phyloP scores from a whole-genome alignment of 768 basidiomycete species.

The Mycena rebaudengoi region DNA sequence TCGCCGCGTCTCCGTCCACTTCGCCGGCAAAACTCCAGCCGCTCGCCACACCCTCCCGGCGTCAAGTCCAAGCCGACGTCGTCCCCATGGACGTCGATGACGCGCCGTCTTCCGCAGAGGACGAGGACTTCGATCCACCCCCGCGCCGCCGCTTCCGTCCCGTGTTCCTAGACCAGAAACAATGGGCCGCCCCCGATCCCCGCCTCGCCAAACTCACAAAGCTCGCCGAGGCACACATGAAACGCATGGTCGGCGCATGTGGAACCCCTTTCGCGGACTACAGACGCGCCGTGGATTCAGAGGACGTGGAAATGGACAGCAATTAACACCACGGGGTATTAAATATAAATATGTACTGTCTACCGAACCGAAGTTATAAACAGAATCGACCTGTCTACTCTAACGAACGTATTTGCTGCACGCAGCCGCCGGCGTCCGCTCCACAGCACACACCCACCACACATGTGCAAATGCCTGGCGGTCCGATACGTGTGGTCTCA shows the following conservation, averaged over 20 bases:
- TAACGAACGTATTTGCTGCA: too few relatives aligned
- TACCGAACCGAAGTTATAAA: too few relatives aligned
- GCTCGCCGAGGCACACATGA: not conserved
- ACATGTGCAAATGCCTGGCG: too few relatives aligned
- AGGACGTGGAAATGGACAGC: slow-evolving; percentile 3
- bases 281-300: not conserved
- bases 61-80: not conserved
- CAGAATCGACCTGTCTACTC: too few relatives aligned
- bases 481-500: too few relatives aligned
- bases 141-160: slow-evolving; percentile 54
- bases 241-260: slow-evolving; percentile 11
- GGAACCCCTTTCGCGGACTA: slow-evolving; percentile 15
- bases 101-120: slow-evolving; percentile 27
- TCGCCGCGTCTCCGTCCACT: slow-evolving; percentile 8
- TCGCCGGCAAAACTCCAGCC: slow-evolving; percentile 25
- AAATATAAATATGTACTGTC: too few relatives aligned
- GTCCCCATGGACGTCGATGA: slow-evolving; percentile 3
- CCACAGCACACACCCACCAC: too few relatives aligned
- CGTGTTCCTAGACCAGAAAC: slow-evolving; percentile 57
- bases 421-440: too few relatives aligned
- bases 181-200: slow-evolving; percentile 56
- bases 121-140: slow-evolving; percentile 23
- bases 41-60: slow-evolving; percentile 14
- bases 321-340: too few relatives aligned
- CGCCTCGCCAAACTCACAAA: slow-evolving; percentile 30